Evolutionary conservation across 495 filamentous ascomycete genomes (phyloP), one percentile per base, ranked within the genome.

Genomic region (Trichoderma gamsii): DNA sequence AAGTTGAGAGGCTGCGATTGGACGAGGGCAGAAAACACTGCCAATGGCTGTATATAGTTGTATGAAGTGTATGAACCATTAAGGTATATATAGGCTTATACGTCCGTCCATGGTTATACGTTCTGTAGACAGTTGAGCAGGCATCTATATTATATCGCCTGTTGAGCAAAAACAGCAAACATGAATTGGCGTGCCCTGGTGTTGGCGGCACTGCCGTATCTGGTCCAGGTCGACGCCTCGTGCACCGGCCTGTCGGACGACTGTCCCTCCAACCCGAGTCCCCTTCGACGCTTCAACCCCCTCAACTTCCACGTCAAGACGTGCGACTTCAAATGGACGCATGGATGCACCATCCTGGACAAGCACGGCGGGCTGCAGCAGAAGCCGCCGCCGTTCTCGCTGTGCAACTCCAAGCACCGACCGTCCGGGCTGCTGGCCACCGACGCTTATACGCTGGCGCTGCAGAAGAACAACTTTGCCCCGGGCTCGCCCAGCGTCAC

Each of bases 381-480:
- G 38, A 66, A 66, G 32, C 64, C 64, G 32, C 64, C 64, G 25
- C 64, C 64, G 12, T 66, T 43, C 25, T 43, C 64, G 9, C 38
- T 66, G 44, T 66, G 64, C 64, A 23, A 66, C 12, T 38, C 64
- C 25, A 27, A 18, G 11, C 18, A 46, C 38, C 25, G 44, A 25
- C 64, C 64, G n/a, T 27, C 64, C 27, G 64, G 64, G 32, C 32
- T 46, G 7, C 13, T 66, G 38, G 38, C 64, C 32, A 44, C 44
- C 64, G 64, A 66, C 64, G 64, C 64, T 25, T 66, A 66, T 29
- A 66, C 64, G 35, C 64, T 66, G 64, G 38, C 64, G 64, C 32
- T 66, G 64, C 64, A 66, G 35, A 11, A 23, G n/a, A 66, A 66
- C 64, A 41, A 43, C 8, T 66, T 66, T 25, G 64, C 64, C 13